These are phyloP conservation scores for Lathyrus oleraceus DNA, from an alignment of 306 rosid species.

Conservation along the genomic window DNA sequence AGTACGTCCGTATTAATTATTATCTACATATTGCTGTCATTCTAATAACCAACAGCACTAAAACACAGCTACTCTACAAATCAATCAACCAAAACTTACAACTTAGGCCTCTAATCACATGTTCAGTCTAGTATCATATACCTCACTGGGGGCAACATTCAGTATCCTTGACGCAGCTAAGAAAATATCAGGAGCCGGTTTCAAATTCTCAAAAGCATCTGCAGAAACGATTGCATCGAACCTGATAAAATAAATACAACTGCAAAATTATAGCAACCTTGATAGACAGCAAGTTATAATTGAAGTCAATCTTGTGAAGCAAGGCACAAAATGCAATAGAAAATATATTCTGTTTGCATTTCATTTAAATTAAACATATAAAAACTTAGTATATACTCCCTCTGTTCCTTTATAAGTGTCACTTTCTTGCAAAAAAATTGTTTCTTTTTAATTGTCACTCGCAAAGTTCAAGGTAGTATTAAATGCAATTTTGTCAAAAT, in stretches of 20 bases:
- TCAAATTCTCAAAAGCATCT: slow-evolving; percentile 96
- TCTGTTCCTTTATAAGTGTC: no score
- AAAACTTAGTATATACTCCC: slow-evolving; percentile 24
- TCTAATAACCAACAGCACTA: slow-evolving; percentile 5
- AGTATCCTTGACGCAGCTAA: slow-evolving; percentile 81
- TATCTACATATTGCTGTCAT: slow-evolving; percentile 10
- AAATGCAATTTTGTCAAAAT: no score
- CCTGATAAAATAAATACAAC: slow-evolving; percentile 56
- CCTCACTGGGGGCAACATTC: slow-evolving; percentile 77
- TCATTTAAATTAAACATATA: slow-evolving; percentile 2
- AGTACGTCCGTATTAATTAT: slow-evolving; percentile 19
- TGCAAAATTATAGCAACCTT: slow-evolving; percentile 21
- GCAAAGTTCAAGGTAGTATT: no score
- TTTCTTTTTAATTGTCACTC: no score
- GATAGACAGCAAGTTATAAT: background rate
- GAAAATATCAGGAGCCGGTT: slow-evolving; percentile 97
- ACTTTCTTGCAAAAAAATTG: no score
- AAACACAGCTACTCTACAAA: slow-evolving; percentile 24
- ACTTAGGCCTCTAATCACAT: slow-evolving; percentile 20
- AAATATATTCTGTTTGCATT: slow-evolving; percentile 3
- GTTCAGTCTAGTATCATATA: slow-evolving; percentile 38
- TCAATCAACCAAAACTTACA: slow-evolving; percentile 7
- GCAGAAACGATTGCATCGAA: slow-evolving; percentile 92
- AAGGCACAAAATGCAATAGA: slow-evolving; percentile 17
- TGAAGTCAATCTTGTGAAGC: slow-evolving; percentile 25